A percentile compares a stretch with the other conserved stretches of the same genome.
These are phyloP conservation scores for Stereum hirsutum DNA, from an alignment of 1,284 basidiomycete species.

Conservation along the genomic window DNA sequence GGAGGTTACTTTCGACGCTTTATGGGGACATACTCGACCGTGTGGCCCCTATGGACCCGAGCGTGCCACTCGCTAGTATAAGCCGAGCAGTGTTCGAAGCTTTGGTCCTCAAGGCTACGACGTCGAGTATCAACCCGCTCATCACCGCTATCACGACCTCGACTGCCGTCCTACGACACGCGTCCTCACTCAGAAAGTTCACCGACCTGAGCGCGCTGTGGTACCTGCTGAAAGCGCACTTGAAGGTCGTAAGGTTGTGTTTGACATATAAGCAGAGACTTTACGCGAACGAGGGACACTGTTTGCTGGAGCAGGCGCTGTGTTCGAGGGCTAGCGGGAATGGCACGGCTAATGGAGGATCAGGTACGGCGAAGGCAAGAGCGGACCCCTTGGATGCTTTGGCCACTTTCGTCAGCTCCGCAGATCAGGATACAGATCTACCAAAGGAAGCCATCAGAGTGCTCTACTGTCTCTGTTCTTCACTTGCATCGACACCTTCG, in stretches of 20 bases:
- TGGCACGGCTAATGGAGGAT: conserved; percentile 23
- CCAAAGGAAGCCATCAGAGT: conserved; percentile 59
- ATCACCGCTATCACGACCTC: conserved; percentile 60
- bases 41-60: conserved; percentile 37
- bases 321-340: conserved; percentile 52
- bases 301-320: conserved; percentile 65
- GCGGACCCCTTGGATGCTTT: conserved; percentile 67
- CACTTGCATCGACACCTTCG: conserved; percentile 48
- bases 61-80: conserved; percentile 46
- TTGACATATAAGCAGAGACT: conserved; percentile 52
- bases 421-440: conserved; percentile 46
- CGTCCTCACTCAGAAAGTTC: conserved; percentile 55
- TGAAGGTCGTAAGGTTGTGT: conserved; percentile 52
- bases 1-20: conserved; percentile 52
- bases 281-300: conserved; percentile 32
- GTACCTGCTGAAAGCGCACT: conserved; percentile 55
- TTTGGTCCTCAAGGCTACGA: conserved; percentile 61
- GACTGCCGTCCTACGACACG: conserved; percentile 43
- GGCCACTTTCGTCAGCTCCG: conserved; percentile 51
- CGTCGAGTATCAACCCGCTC: conserved; percentile 68
- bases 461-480: conserved; percentile 57
- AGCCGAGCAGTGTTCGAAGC: conserved; percentile 57
- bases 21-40: conserved; percentile 62
- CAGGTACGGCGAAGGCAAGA: conserved; percentile 35
- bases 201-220: conserved; percentile 65